These are phyloP conservation scores for Pseudotsuga menziesii DNA, from an alignment of 75 land plant species.

Conservation along the genomic window DNA sequence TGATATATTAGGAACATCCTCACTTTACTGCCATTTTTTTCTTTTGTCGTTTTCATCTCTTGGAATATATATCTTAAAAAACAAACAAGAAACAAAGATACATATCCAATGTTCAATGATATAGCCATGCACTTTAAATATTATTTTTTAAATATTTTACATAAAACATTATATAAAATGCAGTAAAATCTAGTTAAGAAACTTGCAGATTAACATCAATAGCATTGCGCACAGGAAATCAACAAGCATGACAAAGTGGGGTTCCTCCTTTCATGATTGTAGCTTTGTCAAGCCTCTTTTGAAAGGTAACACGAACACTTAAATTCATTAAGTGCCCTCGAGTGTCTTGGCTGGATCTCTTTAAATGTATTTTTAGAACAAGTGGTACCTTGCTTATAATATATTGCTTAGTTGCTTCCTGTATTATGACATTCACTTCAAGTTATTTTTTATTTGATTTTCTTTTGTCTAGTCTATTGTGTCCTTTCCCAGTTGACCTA, in stretches of 20 bases:
- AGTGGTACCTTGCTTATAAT: constrained; percentile 71
- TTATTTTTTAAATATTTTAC: neutral
- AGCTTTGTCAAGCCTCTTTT: constrained; percentile 68
- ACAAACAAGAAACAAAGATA: neutral
- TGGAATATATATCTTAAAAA: neutral
- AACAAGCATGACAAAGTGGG: constrained; percentile 82
- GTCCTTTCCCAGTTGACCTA: neutral
- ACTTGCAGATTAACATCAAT: constrained; percentile 76
- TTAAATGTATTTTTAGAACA: constrained; percentile 79
- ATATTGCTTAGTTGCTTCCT: constrained; percentile 81
- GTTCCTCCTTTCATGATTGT: too few relatives aligned
- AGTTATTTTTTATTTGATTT: constrained; percentile 18
- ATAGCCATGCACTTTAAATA: neutral
- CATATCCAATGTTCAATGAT: neutral
- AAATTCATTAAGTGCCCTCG: constrained; percentile 85
- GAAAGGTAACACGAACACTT: constrained; percentile 77
- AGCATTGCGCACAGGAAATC: constrained; percentile 75
- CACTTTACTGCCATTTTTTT: neutral
- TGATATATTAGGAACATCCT: neutral
- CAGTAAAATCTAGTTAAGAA: neutral
- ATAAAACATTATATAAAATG: neutral
- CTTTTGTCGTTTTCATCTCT: neutral
- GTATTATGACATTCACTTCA: constrained; percentile 35
- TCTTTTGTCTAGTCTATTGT: constrained; percentile 13
- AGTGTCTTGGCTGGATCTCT: constrained; percentile 87